Conservation (phyloP, 202 grass and related monocot species). For the Panicum hallii region DNA sequence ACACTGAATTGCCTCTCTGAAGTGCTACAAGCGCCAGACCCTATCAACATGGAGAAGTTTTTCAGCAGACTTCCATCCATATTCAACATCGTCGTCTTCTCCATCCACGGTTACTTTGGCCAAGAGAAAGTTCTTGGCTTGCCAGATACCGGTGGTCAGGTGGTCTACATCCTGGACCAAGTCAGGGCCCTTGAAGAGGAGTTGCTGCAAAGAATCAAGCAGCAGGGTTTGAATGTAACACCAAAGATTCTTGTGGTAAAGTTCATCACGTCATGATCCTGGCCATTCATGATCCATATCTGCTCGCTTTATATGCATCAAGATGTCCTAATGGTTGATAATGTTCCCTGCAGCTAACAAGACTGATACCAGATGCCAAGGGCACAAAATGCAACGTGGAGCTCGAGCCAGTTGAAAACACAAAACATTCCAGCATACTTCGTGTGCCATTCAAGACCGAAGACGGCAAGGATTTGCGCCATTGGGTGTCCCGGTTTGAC, state of each 20-base stretch:
- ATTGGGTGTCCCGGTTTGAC: slow-evolving; percentile 97
- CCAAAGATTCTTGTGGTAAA: slow-evolving; percentile 97
- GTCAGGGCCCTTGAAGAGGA: slow-evolving; percentile 95
- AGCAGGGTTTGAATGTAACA: slow-evolving; percentile 78
- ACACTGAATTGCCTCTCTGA: slow-evolving; percentile 90
- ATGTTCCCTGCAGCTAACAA: slow-evolving; percentile 69
- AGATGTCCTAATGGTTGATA: slow-evolving; percentile 17
- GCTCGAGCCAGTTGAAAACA: slow-evolving; percentile 75
- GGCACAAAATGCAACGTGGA: slow-evolving; percentile 93
- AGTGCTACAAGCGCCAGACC: slow-evolving; percentile 97
- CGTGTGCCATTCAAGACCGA: slow-evolving; percentile 84
- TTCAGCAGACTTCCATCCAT: slow-evolving; percentile 80
- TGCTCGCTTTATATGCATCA: slow-evolving; percentile 15
- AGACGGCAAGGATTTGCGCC: slow-evolving; percentile 62
- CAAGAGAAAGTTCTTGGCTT: slow-evolving; percentile 95
- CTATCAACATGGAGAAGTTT: slow-evolving; percentile 86
- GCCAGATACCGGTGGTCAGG: slow-evolving; percentile 96
- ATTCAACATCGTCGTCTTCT: slow-evolving; percentile 88
- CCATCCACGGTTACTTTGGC: slow-evolving; percentile 92
- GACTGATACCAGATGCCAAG: slow-evolving; percentile 91
- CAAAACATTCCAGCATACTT: slow-evolving; percentile 80
- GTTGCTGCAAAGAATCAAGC: slow-evolving; percentile 83
- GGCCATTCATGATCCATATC: neutral
- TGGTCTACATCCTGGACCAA: slow-evolving; percentile 98
- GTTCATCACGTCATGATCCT: slow-evolving; percentile 20